These are phyloP conservation scores for Trichoderma oligosporum DNA, from an alignment of 2,329 filamentous ascomycete species.

Conservation along the genomic window DNA sequence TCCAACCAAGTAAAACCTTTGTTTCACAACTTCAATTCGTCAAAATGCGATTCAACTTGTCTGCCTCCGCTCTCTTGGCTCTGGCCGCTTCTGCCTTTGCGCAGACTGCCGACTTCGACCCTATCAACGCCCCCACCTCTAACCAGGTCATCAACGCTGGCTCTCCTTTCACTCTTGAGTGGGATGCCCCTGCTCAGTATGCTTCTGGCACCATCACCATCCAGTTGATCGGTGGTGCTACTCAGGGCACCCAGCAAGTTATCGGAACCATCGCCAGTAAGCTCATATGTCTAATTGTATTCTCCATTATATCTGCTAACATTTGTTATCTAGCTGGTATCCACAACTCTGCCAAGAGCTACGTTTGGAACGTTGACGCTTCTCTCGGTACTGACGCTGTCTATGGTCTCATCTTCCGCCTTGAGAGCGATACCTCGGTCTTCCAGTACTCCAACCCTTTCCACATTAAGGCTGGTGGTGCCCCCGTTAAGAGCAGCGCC, in stretches of 20 bases:
- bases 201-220: constrained; percentile 47
- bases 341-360: constrained; percentile 43
- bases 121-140: constrained; percentile 46
- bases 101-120: constrained; percentile 55
- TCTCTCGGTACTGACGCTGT: constrained; percentile 42
- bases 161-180: constrained; percentile 47
- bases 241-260: constrained; percentile 40
- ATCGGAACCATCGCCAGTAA: constrained; percentile 48
- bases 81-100: constrained; percentile 49
- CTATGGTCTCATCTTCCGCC: constrained; percentile 57
- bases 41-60: constrained; percentile 54
- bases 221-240: constrained; percentile 51
- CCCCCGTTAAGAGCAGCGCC: neutral
- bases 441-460: constrained; percentile 65
- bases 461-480: constrained; percentile 40
- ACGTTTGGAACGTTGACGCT: constrained; percentile 49
- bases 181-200: constrained; percentile 43
- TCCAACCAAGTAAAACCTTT: constrained; percentile 8
- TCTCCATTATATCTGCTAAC: neutral
- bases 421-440: constrained; percentile 43
- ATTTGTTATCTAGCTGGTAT: constrained; percentile 41
- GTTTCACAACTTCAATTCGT: constrained; percentile 17
- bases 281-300: constrained; percentile 28
- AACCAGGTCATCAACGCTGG: constrained; percentile 47
- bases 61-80: constrained; percentile 48